Conservation (phyloP, 2,329 filamentous ascomycete species). For the Diaporthe vaccinii region DNA sequence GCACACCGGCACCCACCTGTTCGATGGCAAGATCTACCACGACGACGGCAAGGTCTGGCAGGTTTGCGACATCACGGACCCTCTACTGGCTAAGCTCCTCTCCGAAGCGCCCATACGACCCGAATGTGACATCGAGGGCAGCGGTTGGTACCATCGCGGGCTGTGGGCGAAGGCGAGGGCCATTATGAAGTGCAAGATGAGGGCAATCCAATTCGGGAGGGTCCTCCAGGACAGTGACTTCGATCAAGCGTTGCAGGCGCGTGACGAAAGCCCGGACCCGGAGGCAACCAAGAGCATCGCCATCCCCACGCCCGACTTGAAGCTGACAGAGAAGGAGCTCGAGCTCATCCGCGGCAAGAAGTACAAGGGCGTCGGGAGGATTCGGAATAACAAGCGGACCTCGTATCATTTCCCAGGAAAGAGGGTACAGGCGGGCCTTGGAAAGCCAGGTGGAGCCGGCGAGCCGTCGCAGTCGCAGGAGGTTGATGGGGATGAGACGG, state of each 20-base stretch:
- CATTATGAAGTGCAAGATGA: constrained; percentile 89
- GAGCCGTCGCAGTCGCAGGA: constrained; percentile 19
- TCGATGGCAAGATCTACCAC: constrained; percentile 82
- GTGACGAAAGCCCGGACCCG: constrained; percentile 50
- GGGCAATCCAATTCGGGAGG: constrained; percentile 71
- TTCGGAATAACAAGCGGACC: constrained; percentile 44
- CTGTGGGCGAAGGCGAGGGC: constrained; percentile 86
- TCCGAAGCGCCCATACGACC: constrained; percentile 71
- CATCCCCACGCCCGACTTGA: constrained; percentile 55
- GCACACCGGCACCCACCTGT: constrained; percentile 72
- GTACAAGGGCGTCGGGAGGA: constrained; percentile 46
- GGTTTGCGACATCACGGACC: constrained; percentile 91
- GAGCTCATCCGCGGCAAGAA: constrained; percentile 51
- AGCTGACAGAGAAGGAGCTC: constrained; percentile 55
- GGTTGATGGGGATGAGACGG: constrained; percentile 28
- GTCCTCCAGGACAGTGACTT: constrained; percentile 64
- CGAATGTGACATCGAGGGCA: constrained; percentile 70
- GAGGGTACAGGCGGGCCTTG: constrained; percentile 23
- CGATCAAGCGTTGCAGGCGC: constrained; percentile 55
- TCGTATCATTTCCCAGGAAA: constrained; percentile 45
- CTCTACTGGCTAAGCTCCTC: constrained; percentile 76
- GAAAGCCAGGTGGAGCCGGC: not conserved
- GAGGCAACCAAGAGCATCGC: constrained; percentile 50
- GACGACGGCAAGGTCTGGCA: constrained; percentile 94
- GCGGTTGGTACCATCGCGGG: constrained; percentile 89